A percentile compares a stretch with the other conserved stretches of the same genome.
These are phyloP conservation scores for Avena sativa DNA, from an alignment of 176 grass and related monocot genomes.

Conservation along the genomic window DNA sequence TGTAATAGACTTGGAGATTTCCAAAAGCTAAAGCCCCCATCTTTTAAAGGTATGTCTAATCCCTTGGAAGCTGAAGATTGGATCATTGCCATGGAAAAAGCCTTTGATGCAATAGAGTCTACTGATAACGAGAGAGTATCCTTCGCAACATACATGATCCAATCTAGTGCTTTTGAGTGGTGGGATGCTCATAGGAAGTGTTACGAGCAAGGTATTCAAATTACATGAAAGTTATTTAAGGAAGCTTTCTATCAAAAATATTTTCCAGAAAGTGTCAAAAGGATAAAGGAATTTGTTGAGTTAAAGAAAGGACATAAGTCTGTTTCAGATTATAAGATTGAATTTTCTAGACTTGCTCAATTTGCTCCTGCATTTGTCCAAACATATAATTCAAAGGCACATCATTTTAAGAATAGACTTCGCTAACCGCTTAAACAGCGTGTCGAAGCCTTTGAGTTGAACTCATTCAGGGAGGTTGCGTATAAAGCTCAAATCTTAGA, in stretches of 20 bases:
- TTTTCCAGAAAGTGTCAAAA: background rate
- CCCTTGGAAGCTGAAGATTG: background rate
- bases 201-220: too few species aligned
- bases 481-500: background rate
- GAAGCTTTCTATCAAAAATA: too few species aligned
- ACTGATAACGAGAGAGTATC: background rate
- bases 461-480: too few species aligned
- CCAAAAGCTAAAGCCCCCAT: too few species aligned
- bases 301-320: background rate
- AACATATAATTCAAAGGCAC: too few species aligned
- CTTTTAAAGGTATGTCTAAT: background rate
- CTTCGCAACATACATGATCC: background rate
- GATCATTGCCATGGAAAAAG: background rate
- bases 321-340: too few species aligned
- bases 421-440: background rate
- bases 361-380: too few species aligned
- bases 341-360: too few species aligned
- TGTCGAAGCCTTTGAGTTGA: background rate
- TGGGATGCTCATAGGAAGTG: too few species aligned
- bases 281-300: background rate
- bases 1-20: too few species aligned
- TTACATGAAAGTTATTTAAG: too few species aligned
- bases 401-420: background rate
- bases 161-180: background rate
- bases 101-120: background rate